Conservation (phyloP, 441 rosid species). For the Kokia cookei region DNA sequence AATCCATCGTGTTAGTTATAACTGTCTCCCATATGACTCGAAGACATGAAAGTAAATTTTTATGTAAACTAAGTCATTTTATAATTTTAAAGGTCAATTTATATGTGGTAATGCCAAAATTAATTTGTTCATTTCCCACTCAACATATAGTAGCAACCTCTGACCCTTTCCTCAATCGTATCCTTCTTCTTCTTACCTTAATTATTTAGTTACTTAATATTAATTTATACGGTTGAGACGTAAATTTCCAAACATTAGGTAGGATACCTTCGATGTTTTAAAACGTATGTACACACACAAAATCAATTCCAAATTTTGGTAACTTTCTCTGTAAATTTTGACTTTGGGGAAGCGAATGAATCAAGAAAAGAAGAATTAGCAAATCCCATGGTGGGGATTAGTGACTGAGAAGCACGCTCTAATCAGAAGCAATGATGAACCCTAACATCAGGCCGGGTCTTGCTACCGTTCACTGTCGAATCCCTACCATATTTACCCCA, state of each 20-base stretch:
- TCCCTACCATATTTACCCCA: background rate
- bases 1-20: background rate
- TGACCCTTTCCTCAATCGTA: background rate
- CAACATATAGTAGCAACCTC: background rate
- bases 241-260: background rate
- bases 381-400: conserved; percentile 10
- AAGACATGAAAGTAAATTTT: background rate
- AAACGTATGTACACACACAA: too few species aligned
- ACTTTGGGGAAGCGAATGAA: background rate
- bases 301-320: too few species aligned
- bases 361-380: conserved; percentile 15
- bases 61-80: background rate
- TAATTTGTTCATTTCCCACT: background rate
- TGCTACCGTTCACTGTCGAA: background rate
- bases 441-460: background rate
- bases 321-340: background rate
- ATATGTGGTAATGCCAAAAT: background rate
- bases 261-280: background rate
- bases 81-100: background rate
- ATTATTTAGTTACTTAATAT: background rate
- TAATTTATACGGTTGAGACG: background rate
- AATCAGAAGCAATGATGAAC: background rate
- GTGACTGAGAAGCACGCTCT: background rate
- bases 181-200: background rate
- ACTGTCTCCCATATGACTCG: background rate